phyloP scores from a whole-genome alignment of 164 flowering plant genomes.

The Piper longum region DNA sequence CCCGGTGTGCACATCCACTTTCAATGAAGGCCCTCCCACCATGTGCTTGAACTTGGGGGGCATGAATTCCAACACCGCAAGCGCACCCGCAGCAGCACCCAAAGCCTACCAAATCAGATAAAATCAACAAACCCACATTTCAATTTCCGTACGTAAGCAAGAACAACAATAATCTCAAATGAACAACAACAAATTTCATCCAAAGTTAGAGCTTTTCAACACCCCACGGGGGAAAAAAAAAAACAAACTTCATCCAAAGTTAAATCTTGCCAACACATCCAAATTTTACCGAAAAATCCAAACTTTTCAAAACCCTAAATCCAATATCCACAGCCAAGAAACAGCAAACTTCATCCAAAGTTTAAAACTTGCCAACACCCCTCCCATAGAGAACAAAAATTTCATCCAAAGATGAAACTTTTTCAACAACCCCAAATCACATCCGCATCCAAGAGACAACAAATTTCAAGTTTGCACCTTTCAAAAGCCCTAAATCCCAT shows the following conservation, averaged over 20 bases:
- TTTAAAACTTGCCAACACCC: background rate
- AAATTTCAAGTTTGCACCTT: no score
- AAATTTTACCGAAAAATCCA: background rate
- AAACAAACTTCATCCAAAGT: no score
- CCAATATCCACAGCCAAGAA: conserved; percentile 2
- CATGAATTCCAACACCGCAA: conserved; percentile 48
- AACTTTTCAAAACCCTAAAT: background rate
- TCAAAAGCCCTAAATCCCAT: no score
- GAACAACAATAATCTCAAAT: no score
- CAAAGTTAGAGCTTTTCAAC: background rate
- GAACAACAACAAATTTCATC: no score
- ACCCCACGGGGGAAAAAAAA: no score
- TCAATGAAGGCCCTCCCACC: conserved; percentile 64
- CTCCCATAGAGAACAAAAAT: conserved; percentile 7
- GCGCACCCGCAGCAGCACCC: conserved; percentile 72
- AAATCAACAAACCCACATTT: background rate
- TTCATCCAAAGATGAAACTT: background rate
- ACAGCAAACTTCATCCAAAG: background rate
- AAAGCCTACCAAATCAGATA: conserved; percentile 20
- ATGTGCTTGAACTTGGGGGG: conserved; percentile 58
- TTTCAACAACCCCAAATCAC: background rate
- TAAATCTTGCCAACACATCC: no score
- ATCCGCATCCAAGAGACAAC: background rate
- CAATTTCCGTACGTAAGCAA: no score
- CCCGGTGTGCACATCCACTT: conserved; percentile 70